Evolutionary conservation across 108 stramenopile species (phyloP).

Genomic region (Stephanodiscus triporus): DNA sequence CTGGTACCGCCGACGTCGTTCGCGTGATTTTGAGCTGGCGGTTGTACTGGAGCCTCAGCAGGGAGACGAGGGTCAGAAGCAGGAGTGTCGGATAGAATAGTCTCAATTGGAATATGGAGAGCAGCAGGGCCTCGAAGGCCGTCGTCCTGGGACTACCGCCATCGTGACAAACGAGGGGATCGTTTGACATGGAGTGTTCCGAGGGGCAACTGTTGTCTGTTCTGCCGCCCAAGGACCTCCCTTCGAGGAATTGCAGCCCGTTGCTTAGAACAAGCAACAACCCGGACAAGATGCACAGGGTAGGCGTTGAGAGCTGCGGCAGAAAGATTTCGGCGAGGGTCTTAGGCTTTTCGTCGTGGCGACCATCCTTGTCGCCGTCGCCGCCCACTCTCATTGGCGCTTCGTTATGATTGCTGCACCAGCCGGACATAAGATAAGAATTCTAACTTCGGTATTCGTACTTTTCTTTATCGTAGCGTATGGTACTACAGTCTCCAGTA

Average conservation of each 20-base stretch:
- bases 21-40: background rate
- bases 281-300: background rate
- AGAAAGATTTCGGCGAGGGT: background rate
- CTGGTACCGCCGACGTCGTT: slow-evolving; percentile 1
- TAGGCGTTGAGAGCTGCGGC: background rate
- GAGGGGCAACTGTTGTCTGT: no score
- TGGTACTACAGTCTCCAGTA: no score
- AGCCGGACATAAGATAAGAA: background rate
- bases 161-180: no score
- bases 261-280: background rate
- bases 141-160: background rate
- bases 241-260: background rate
- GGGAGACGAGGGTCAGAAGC: background rate
- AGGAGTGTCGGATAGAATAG: background rate
- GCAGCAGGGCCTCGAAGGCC: background rate
- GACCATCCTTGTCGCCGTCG: background rate
- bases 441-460: no score
- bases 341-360: background rate
- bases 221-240: background rate
- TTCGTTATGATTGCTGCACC: background rate
- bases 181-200: no score
- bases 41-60: background rate
- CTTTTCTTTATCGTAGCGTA: no score
- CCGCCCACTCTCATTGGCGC: no score
- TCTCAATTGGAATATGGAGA: background rate